A percentile compares a stretch with the other conserved stretches of the same genome.
Evolutionary conservation across 140 eudicot genomes (phyloP).

Genomic region (Flaveria floridana): DNA sequence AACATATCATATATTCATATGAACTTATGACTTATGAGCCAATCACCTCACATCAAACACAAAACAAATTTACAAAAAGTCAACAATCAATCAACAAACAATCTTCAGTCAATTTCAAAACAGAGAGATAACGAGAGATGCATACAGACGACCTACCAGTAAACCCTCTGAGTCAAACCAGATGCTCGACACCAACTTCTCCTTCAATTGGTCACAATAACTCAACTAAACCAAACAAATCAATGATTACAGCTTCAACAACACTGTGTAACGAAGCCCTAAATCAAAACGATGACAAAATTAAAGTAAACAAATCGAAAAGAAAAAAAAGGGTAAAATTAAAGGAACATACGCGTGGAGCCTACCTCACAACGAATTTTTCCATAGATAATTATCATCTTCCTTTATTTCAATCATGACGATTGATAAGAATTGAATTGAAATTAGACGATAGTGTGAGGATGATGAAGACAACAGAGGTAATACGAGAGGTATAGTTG

Average conservation of each 20-base stretch:
- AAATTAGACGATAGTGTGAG: slow-evolving; percentile 13
- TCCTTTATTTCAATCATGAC: background rate
- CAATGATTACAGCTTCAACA: slow-evolving; percentile 15
- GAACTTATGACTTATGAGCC: background rate
- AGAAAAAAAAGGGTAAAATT: slow-evolving; percentile 21
- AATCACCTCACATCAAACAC: too few species aligned
- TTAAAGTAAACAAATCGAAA: slow-evolving; percentile 6
- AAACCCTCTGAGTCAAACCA: slow-evolving; percentile 33
- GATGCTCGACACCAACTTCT: background rate
- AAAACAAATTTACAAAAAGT: background rate
- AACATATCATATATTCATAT: background rate
- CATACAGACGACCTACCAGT: slow-evolving; percentile 27
- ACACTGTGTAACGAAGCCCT: slow-evolving; percentile 17
- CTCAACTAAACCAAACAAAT: slow-evolving; percentile 4
- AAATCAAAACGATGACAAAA: slow-evolving; percentile 24
- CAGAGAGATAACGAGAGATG: background rate
- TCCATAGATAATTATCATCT: background rate
- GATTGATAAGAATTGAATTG: background rate
- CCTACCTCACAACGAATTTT: slow-evolving; percentile 26
- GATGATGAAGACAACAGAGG: slow-evolving; percentile 7
- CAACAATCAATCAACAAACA: slow-evolving; percentile 23
- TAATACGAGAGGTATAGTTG: slow-evolving; percentile 1
- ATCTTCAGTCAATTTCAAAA: slow-evolving; percentile 1
- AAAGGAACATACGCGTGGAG: slow-evolving; percentile 38
- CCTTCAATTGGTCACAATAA: background rate